Evolutionary conservation across 176 grass and related monocot species (phyloP), one percentile per base, ranked within the genome.

Genomic region (Chloris gayana): DNA sequence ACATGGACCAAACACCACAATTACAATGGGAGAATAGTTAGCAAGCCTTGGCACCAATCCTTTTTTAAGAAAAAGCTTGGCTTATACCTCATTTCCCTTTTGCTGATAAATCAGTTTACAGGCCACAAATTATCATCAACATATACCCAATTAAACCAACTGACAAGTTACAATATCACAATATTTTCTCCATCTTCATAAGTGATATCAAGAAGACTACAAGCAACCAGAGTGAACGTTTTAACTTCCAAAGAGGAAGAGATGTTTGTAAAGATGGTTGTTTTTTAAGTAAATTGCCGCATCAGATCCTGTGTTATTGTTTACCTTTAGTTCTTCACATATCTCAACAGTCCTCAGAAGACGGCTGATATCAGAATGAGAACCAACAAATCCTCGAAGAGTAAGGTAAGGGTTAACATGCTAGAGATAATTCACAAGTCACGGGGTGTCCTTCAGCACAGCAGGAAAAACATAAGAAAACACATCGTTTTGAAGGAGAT

Each of bases 281-380:
- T n/a, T n/a, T 54, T 91, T 46, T 49, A 49, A 31, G 68, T 37
- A 83, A 60, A 75, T 46, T 2, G 24, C 17, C 75, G 58, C 67
- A 42, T 51, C 47, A 67, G 78, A 37, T 85, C 6, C 69, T 37
- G 15, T 9, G 2, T 39, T 27, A 77, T 45, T 72, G 37, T 67
- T 66, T 95, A 98, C 95, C 95, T 91, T 93, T 81, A 95, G 54
- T 33, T 98, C 90, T 80, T 94, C 76, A 67, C 95, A 98, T 70
- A 93, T 88, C 77, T 90, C 91, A 64, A 88, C 75, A 50, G 84
- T 91, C 88, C 88, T 91, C 24, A 89, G 68, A 77, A 98, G 84
- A 85, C 81, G 91, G 59, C 64, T 85, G 39, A 70, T 76, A 83
- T 95, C 88, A 70, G 81, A 91, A 82, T 87, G 74, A 34, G 84